Conservation (phyloP, 2,329 filamentous ascomycete species). For the Talaromyces funiculosus region DNA sequence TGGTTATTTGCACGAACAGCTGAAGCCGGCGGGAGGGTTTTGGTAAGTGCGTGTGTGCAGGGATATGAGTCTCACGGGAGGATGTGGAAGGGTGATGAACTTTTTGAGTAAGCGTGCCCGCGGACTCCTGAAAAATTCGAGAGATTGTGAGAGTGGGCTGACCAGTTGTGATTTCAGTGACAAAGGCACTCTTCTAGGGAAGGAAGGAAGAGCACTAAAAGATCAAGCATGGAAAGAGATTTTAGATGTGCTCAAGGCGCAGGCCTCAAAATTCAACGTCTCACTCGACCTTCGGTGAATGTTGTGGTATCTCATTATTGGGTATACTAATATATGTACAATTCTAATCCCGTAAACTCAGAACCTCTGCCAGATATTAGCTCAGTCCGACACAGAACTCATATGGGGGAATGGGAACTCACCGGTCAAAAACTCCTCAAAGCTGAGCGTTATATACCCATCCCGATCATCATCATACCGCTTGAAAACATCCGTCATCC, state of each 20-base stretch:
- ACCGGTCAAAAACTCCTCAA: constrained; percentile 72
- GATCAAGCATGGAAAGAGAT: constrained; percentile 40
- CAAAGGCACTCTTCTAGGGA: constrained; percentile 27
- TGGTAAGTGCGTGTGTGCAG: constrained; percentile 39
- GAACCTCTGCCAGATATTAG: constrained; percentile 25
- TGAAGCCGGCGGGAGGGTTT: constrained; percentile 40
- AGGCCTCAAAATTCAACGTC: constrained; percentile 19
- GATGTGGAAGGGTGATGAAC: constrained; percentile 12
- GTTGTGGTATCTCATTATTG: constrained; percentile 9
- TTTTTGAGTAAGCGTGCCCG: constrained; percentile 23
- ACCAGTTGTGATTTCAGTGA: constrained; percentile 5
- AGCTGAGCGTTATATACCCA: constrained; percentile 80
- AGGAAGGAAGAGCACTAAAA: constrained; percentile 32
- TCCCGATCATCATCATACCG: constrained; percentile 96
- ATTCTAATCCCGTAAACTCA: constrained; percentile 32
- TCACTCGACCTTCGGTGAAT: background rate
- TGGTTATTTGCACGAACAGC: constrained; percentile 38
- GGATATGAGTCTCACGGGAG: constrained; percentile 39
- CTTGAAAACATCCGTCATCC: constrained; percentile 99
- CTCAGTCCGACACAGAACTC: background rate
- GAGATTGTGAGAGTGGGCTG: background rate
- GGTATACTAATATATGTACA: constrained; percentile 5
- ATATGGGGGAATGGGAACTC: constrained; percentile 18
- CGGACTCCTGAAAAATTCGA: background rate
- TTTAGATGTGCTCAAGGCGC: constrained; percentile 25